Evolutionary conservation across 1,284 basidiomycete genomes (phyloP).

Genomic region (Fomitopsis palustris): DNA sequence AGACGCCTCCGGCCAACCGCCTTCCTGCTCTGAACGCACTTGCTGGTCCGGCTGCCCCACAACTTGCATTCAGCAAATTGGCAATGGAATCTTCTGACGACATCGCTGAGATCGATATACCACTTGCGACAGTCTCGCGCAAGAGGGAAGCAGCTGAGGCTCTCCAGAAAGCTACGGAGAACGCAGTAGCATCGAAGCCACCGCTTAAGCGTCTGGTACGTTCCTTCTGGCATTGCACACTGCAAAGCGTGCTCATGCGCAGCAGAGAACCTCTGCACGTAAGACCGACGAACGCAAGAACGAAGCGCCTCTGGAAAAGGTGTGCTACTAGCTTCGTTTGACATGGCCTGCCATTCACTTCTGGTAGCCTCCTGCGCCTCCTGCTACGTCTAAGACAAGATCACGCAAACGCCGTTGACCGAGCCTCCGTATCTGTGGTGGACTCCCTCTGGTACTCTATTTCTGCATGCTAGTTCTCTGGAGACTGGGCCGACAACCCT

Average conservation of each 20-base stretch:
- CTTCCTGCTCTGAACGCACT: not conserved
- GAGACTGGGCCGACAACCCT: no score
- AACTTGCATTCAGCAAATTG: slow-evolving; percentile 24
- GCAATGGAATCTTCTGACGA: slow-evolving; percentile 28
- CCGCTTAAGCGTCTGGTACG: slow-evolving; percentile 20
- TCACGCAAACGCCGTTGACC: slow-evolving; percentile 6
- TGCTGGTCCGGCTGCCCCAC: not conserved
- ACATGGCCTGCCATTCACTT: not conserved
- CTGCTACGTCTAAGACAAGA: slow-evolving; percentile 1
- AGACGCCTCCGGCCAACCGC: slow-evolving; percentile 5
- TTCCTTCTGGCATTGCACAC: not conserved
- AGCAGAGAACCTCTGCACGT: slow-evolving; percentile 18
- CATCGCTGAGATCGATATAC: slow-evolving; percentile 26
- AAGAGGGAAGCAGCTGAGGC: slow-evolving; percentile 16
- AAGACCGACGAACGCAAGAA: slow-evolving; percentile 11
- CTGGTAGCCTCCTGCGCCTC: not conserved
- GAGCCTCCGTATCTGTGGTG: not conserved
- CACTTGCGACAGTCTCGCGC: slow-evolving; percentile 16
- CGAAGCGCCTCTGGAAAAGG: not conserved
- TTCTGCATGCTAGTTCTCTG: not conserved
- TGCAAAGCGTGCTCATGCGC: not conserved
- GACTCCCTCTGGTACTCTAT: not conserved
- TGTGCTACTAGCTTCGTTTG: not conserved
- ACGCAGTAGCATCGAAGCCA: slow-evolving; percentile 9
- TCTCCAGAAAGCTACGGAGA: slow-evolving; percentile 2